Base-by-base conservation (phyloP, 352 stramenopile genomes). In the Globisporangium splendens region DNA sequence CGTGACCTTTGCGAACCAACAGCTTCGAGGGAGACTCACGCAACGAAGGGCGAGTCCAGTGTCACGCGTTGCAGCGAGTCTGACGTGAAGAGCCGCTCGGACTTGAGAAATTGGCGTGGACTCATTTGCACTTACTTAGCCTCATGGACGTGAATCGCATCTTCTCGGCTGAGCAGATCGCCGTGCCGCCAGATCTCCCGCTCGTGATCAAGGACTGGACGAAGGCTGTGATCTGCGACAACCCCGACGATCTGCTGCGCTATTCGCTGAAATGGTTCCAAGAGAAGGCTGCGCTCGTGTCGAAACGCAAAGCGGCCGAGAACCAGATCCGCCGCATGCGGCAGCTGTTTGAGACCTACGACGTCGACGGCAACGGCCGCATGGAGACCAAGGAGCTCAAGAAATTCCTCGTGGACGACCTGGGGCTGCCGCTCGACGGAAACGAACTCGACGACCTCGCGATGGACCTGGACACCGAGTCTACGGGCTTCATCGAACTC, bases 161-260 rank as follows among this genome's bases (percentile, higher is more conserved):
- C 49, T 97, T 97, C 63, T 92, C 77, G 46, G 89, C 89, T 10
- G 89, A 97, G 70, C 91, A 97, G 64, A 97, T 97, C 62, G 85
- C 79, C 0, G 88, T 97, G 66, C 82, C 86, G 10, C 75, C 86
- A 0, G 91, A 97, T 42, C 73, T 97, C 13, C 88, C 89, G 24
- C 63, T 76, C 7, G 74, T 97, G 49, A 69, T 96, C 38, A 96
- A 97, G 62, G 86, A 97, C 57, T 97, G 89, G 81, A 92, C 89
- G 7, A 97, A 97, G 71, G 86, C 81, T 3, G 78, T 96, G 62
- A 95, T 97, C 51, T 75, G 78, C 2, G 79, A 83, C 39, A 81
- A 89, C 46, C 87, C 89, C 1, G 58, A 70, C 0, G 79, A 97
- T 62, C 35, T 97, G 61, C 39, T 91, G 31, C 51, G 62, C n/a